Percentiles rank a stretch among this genome's conserved stretches.
Conservation (phyloP, 768 basidiomycete genomes). For the Trichaptum fuscoviolaceum region DNA sequence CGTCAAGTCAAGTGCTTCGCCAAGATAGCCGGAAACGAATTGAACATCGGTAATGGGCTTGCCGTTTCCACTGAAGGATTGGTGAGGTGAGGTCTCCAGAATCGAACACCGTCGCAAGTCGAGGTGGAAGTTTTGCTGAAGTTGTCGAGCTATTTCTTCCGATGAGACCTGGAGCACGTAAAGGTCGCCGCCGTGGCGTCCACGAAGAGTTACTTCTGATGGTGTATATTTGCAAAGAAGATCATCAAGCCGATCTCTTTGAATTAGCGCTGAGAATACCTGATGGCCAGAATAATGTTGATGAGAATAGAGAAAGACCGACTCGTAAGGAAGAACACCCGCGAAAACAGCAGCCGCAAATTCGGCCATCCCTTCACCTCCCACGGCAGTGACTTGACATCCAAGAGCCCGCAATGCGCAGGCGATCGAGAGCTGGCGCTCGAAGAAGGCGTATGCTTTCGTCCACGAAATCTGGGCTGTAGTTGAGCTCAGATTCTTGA, state of each 20-base stretch:
- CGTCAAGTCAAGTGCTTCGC: neutral
- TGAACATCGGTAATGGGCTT: neutral
- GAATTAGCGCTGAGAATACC: no score
- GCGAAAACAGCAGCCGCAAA: neutral
- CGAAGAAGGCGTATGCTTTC: neutral
- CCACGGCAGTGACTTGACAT: slow-evolving; percentile 1
- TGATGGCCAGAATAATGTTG: neutral
- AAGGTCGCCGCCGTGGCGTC: slow-evolving; percentile 3
- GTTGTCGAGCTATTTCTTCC: neutral
- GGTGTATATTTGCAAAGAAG: no score
- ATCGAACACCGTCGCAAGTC: neutral
- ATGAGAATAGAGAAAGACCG: neutral
- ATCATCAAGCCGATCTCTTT: no score
- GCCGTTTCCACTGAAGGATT: neutral
- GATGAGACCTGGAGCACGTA: neutral
- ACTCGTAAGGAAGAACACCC: neutral
- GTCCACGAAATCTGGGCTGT: neutral
- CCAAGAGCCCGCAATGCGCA: neutral
- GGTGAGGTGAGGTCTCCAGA: neutral
- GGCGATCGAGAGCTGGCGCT: neutral
- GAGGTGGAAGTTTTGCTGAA: neutral
- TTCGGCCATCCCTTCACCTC: neutral
- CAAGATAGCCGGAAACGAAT: neutral
- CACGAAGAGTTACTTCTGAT: neutral
- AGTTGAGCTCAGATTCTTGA: neutral